Percentiles rank a stretch among this genome's conserved stretches.
Evolutionary conservation across 495 filamentous ascomycete genomes (phyloP).

Genomic region (Penicillium daleae): DNA sequence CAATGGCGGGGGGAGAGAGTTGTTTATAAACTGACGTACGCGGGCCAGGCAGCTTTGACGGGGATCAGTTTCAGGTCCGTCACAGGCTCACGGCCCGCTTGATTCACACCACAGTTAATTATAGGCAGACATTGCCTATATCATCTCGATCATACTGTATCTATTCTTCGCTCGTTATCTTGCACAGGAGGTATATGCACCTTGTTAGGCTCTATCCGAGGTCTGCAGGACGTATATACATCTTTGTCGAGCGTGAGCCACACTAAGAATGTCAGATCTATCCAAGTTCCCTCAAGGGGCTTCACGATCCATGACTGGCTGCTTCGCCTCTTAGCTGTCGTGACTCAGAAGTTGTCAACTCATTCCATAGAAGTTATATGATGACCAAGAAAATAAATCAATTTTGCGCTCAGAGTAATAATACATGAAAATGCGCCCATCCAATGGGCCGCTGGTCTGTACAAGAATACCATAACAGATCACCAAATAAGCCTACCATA

Average conservation of each 20-base stretch:
- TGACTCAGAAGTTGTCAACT: background rate
- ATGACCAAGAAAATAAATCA: slow-evolving; percentile 15
- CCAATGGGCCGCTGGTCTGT: slow-evolving; percentile 19
- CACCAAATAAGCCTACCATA: slow-evolving; percentile 1
- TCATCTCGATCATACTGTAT: background rate
- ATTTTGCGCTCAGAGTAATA: slow-evolving; percentile 32
- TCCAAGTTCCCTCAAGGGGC: background rate
- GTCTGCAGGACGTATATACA: background rate
- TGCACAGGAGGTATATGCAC: background rate
- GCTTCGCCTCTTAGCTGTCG: background rate
- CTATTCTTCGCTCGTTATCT: background rate
- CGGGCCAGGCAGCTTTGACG: slow-evolving; percentile 22
- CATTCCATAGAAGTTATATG: background rate
- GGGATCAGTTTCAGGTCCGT: slow-evolving; percentile 16
- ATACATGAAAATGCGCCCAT: slow-evolving; percentile 28
- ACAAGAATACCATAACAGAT: slow-evolving; percentile 21
- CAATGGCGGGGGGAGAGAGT: slow-evolving; percentile 12
- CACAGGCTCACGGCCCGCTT: background rate
- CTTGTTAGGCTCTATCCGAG: background rate
- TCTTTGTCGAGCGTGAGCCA: background rate
- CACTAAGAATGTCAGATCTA: background rate
- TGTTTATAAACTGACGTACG: slow-evolving; percentile 40
- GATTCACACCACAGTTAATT: background rate
- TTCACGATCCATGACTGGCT: background rate
- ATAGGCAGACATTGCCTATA: background rate